These are phyloP conservation scores for Candida namnaoensis DNA, from an alignment of 805 yeast species.

Conservation along the genomic window DNA sequence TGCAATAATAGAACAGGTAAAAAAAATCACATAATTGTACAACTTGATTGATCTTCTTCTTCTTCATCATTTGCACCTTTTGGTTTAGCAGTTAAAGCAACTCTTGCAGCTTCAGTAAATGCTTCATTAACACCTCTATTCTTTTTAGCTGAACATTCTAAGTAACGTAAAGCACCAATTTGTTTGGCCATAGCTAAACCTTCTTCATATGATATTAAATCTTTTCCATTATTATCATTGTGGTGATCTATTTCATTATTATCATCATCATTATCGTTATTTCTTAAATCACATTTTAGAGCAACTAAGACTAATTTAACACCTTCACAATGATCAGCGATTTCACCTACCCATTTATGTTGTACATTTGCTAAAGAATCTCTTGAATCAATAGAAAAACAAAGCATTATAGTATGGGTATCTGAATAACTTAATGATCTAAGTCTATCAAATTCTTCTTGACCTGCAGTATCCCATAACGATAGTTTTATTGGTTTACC, in stretches of 20 bases:
- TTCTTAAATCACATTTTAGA: slow-evolving; percentile 86
- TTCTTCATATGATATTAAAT: slow-evolving; percentile 80
- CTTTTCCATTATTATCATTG: slow-evolving; percentile 26
- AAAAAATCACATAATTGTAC: slow-evolving; percentile 30
- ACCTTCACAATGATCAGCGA: slow-evolving; percentile 94
- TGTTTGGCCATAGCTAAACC: slow-evolving; percentile 88
- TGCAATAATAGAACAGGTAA: too few species aligned
- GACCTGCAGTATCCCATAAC: slow-evolving; percentile 98
- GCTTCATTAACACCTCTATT: slow-evolving; percentile 99
- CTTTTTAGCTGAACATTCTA: slow-evolving; percentile 95
- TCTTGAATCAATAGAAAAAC: slow-evolving; percentile 89
- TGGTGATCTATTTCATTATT: slow-evolving; percentile 11
- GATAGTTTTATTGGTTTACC: slow-evolving; percentile 88
- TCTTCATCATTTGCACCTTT: slow-evolving; percentile 53
- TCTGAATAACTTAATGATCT: slow-evolving; percentile 90
- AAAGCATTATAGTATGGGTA: slow-evolving; percentile 94
- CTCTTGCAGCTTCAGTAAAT: slow-evolving; percentile 96
- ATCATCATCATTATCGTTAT: slow-evolving; percentile 44
- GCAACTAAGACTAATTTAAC: slow-evolving; percentile 92
- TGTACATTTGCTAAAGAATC: slow-evolving; percentile 94
- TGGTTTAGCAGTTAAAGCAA: slow-evolving; percentile 85
- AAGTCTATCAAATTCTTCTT: slow-evolving; percentile 93
- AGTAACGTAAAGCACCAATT: slow-evolving; percentile 88
- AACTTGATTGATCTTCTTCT: slow-evolving; percentile 22
- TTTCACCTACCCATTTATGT: slow-evolving; percentile 95